A percentile compares a stretch with the other conserved stretches of the same genome.
These are phyloP conservation scores for Pachysandra terminalis DNA, from an alignment of 164 flowering plant genomes.

Conservation along the genomic window DNA sequence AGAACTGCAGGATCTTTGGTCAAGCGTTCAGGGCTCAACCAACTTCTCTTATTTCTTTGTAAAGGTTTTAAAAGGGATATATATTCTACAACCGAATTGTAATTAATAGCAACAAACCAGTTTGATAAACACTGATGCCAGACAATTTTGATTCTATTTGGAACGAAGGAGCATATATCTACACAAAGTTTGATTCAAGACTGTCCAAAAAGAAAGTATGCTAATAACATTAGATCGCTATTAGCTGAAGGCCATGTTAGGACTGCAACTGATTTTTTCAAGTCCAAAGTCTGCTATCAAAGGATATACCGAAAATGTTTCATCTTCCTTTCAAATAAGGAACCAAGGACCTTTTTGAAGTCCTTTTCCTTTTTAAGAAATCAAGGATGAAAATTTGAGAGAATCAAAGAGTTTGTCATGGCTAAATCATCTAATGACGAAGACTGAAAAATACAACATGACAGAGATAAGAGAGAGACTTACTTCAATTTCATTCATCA, in stretches of 20 bases:
- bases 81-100: neutral
- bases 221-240: too few relatives aligned
- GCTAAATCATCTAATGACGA: neutral
- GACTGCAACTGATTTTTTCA: too few relatives aligned
- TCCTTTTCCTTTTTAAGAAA: neutral
- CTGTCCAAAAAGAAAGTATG: too few relatives aligned
- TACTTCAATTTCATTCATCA: slow-evolving; percentile 87
- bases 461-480: neutral
- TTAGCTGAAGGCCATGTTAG: too few relatives aligned
- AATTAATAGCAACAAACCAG: neutral
- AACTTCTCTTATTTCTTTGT: neutral
- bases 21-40: neutral
- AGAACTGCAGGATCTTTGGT: neutral
- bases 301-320: too few relatives aligned
- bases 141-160: too few relatives aligned
- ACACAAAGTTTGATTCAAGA: too few relatives aligned
- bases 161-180: too few relatives aligned
- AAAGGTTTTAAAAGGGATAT: neutral
- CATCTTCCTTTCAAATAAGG: too few relatives aligned
- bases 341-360: neutral
- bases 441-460: neutral
- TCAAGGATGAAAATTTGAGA: neutral
- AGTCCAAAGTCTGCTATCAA: too few relatives aligned
- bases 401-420: neutral
- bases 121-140: too few relatives aligned